Evolutionary conservation across 805 yeast species (phyloP), one percentile per base, ranked within the genome.

Genomic region (Saccharomycopsis fermentans): DNA sequence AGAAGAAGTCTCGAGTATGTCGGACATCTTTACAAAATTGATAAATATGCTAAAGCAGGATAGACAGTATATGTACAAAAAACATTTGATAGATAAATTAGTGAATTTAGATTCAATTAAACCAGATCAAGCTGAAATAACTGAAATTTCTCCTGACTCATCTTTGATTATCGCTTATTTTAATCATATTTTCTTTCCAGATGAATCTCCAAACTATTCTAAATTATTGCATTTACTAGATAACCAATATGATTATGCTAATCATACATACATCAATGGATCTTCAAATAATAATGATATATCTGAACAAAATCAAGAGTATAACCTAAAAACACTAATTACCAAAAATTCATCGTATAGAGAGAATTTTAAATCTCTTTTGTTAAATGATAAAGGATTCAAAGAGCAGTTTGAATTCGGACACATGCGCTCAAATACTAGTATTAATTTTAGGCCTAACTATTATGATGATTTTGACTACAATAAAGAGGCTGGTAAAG

Each of bases 341-440:
- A 59, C 56, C 29, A 60, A 56, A 53, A 58, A 56, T 32, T n/a
- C 32, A 12, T 17, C 9, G 8, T 60, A 55, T 34, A 32, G 58
- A 16, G 48, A 52, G 35, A 58, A 54, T 21, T 59, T 61, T 52
- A 59, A 55, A 27, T 43, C 59, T 34, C 47, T 47, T 21, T 39
- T 61, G 21, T 34, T 59, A 9, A 26, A 43, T 17, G 63, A 61
- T 9, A 61, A 61, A 51, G 63, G 63, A 6, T 61, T 54, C 55
- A 39, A 51, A 39, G 63, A 61, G 24, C 60, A 55, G 27, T 59
- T 59, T 32, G 59, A 54, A 29, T 35, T 29, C 14, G 58, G 58
- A 16, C 39, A 54, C 16, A 55, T 59, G 60, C 39, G 63, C 21
- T 56, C 27, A 21, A 59, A 59, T 36, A 56, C 62, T 6, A 56